Base-by-base conservation (phyloP, 2,329 filamentous ascomycete genomes). In the Neoascochyta sp. region DNA sequence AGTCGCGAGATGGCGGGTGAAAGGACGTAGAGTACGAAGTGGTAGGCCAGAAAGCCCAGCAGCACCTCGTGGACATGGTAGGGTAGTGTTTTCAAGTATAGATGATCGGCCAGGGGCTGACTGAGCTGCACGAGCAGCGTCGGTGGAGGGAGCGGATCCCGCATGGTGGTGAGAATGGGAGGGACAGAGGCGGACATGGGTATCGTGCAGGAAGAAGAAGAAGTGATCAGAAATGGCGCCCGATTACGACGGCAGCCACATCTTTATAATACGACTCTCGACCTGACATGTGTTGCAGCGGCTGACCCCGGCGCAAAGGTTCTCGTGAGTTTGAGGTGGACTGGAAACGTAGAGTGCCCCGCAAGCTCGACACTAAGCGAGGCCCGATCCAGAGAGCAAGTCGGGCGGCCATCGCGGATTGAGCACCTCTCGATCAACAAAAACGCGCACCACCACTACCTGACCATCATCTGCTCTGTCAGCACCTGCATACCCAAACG, bases 11-110 rank as follows among this genome's bases (percentile, higher is more conserved):
- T 29, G 18, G 71, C 51, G 3, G 86, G 86, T 30, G 86, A 86
- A 34, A 87, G 56, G 35, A 78, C 71, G 47, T 72, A 66, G 57
- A 80, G 78, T 53, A 87, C 72, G 56, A 81, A 65, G 27, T 81
- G 78, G 66, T 92, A 92, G 34, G 81, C 65, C 21, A 77, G 43
- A 36, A 81, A 78, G 22, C 80, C 77, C 39, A 78, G 66, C 32
- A 87, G 39, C 17, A 90, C 73, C 62, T 92, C 84, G 66, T 92
- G 86, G 42, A 83, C 71, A 63, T 92, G 86, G 22, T 81, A 67
- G 5, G 84, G 82, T n/a, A 92, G 72, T 3, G 81, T 81, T 3
- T 73, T 70, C 26, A 90, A 67, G 30, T 67, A 62, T 37, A 83
- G 65, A 42, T 66, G 68, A 43, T 83, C 73, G 37, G 83, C 79